Evolutionary conservation across 768 basidiomycete genomes (phyloP).

Genomic region (Pisolithus sp.): DNA sequence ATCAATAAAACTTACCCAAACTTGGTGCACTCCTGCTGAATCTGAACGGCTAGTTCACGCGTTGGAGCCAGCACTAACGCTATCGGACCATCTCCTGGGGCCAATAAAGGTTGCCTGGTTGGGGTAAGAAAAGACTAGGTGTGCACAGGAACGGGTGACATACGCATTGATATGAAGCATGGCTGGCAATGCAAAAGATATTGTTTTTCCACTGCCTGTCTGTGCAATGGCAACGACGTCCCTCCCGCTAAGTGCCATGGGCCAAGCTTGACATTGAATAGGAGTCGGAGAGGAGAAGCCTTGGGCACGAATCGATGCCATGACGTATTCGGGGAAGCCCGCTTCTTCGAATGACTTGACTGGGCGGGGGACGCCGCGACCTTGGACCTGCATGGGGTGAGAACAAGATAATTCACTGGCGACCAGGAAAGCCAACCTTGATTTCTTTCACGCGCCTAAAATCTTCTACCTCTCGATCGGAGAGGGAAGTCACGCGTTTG

Average conservation of each 20-base stretch:
- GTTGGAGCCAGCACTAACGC: constrained; percentile 96
- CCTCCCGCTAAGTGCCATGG: constrained; percentile 92
- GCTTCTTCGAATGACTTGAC: constrained; percentile 89
- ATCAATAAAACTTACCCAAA: constrained; percentile 61
- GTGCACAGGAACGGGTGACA: constrained; percentile 23
- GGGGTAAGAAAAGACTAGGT: not conserved
- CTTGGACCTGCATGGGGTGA: constrained; percentile 62
- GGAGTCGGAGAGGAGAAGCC: constrained; percentile 89
- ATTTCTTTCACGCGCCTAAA: constrained; percentile 84
- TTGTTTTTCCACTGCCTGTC: constrained; percentile 98
- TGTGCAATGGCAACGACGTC: constrained; percentile 97
- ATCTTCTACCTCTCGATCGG: constrained; percentile 83
- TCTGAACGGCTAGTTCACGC: constrained; percentile 97
- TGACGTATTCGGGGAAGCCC: constrained; percentile 94
- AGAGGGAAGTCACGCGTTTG: constrained; percentile 68
- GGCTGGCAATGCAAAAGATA: constrained; percentile 95
- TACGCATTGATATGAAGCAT: constrained; percentile 99
- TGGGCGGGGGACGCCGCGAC: constrained; percentile 81
- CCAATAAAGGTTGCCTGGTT: constrained; percentile 79
- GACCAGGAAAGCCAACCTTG: constrained; percentile 43
- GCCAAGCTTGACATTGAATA: constrained; percentile 99
- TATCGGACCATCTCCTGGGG: constrained; percentile 95
- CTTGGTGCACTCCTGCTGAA: constrained; percentile 97
- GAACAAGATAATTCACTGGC: constrained; percentile 1
- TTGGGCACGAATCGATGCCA: constrained; percentile 88